A percentile compares a stretch with the other conserved stretches of the same genome.
Conservation (phyloP, 2,329 filamentous ascomycete species). For the Aspergillus japonicus region DNA sequence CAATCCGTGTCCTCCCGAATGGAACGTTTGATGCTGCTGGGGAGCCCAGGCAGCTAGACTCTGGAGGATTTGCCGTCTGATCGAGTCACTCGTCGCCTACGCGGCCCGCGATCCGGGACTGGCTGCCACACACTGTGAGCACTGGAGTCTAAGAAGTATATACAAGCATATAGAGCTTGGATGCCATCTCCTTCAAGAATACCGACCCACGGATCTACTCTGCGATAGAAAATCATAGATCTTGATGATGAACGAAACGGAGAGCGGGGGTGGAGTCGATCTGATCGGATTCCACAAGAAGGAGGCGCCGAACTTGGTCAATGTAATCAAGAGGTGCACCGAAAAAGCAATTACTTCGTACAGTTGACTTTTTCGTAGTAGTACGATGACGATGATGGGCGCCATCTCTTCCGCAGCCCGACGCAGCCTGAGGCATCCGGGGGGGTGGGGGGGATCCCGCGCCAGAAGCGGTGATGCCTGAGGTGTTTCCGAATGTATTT, state of each 20-base stretch:
- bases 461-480: background rate
- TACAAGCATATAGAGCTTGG: background rate
- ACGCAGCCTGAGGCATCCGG: background rate
- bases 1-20: conserved; percentile 58
- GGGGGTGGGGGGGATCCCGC: background rate
- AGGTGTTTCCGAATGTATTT: background rate
- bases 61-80: conserved; percentile 61
- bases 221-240: background rate
- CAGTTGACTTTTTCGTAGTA: background rate
- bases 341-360: too few species aligned
- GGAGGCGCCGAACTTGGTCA: too few species aligned
- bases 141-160: background rate
- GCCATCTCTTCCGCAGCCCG: background rate
- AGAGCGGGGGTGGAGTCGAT: too few species aligned
- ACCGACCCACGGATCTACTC: background rate
- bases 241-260: too few species aligned
- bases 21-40: conserved; percentile 75
- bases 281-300: too few species aligned
- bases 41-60: conserved; percentile 72
- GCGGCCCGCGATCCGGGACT: background rate
- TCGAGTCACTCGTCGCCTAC: background rate
- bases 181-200: background rate
- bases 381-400: background rate
- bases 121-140: background rate
- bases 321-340: too few species aligned